These are phyloP conservation scores for Albugo laibachii DNA, from an alignment of 352 stramenopile species.

Conservation along the genomic window DNA sequence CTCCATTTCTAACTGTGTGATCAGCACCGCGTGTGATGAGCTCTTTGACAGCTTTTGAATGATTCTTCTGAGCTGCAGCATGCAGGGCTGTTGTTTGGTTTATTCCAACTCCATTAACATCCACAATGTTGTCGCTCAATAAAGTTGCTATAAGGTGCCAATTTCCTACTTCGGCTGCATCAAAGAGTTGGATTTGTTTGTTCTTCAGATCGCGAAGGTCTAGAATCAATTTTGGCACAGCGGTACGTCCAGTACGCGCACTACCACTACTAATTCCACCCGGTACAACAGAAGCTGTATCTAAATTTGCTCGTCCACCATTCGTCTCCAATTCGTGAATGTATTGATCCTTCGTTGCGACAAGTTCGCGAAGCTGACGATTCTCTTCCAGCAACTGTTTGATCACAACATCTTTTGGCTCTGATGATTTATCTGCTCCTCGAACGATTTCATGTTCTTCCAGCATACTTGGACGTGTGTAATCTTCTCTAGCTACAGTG, in stretches of 20 bases:
- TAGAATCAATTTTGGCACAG: conserved; percentile 61
- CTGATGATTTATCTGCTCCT: conserved; percentile 50
- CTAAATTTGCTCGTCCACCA: conserved; percentile 12
- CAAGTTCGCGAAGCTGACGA: conserved; percentile 42
- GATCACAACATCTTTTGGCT: conserved; percentile 74
- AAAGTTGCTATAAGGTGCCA: conserved; percentile 63
- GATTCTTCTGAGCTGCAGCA: conserved; percentile 50
- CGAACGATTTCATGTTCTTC: conserved; percentile 75
- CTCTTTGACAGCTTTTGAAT: conserved; percentile 54
- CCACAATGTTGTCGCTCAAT: conserved; percentile 62
- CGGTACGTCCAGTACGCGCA: conserved; percentile 9
- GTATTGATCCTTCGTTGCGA: conserved; percentile 65
- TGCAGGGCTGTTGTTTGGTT: conserved; percentile 73
- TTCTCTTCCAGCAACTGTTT: conserved; percentile 76
- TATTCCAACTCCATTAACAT: conserved; percentile 73
- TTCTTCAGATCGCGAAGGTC: conserved; percentile 73
- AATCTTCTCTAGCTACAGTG: conserved; percentile 28
- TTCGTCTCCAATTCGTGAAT: conserved; percentile 71
- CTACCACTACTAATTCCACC: conserved; percentile 2
- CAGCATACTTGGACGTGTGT: conserved; percentile 60
- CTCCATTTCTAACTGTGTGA: conserved; percentile 36
- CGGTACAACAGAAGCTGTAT: neutral
- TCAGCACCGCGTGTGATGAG: conserved; percentile 47
- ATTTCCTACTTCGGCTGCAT: conserved; percentile 68
- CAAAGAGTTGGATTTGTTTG: conserved; percentile 79